Percentiles rank a stretch among this genome's conserved stretches.
Conservation (phyloP, 805 yeast genomes). For the Lipomyces oligophaga region DNA sequence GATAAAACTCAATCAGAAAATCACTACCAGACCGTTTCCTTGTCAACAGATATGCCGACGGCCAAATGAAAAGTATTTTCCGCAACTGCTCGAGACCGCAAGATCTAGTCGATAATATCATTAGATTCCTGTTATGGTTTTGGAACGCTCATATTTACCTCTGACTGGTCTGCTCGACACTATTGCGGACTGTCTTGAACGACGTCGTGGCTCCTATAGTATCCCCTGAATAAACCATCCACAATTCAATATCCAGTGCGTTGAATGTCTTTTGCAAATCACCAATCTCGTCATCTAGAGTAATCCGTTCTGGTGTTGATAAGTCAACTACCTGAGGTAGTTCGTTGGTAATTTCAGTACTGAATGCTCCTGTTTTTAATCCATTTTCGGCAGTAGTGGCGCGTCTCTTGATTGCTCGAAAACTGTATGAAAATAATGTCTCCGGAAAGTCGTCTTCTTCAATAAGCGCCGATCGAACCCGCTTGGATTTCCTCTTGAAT, state of each 20-base stretch:
- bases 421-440: too few species aligned
- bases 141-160: not conserved
- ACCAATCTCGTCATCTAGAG: too few species aligned
- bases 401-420: too few species aligned
- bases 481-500: too few species aligned
- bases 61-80: not conserved
- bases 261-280: not conserved
- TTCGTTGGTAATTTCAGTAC: too few species aligned
- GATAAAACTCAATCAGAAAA: not conserved
- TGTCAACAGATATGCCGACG: not conserved
- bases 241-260: conserved; percentile 2
- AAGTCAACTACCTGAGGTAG: too few species aligned
- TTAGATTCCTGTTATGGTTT: not conserved
- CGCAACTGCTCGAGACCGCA: conserved; percentile 1
- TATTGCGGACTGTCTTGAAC: not conserved
- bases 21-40: not conserved
- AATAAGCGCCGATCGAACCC: too few species aligned
- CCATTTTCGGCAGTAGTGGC: too few species aligned
- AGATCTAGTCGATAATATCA: not conserved
- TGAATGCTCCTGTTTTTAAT: too few species aligned
- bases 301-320: too few species aligned
- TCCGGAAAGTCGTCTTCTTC: too few species aligned
- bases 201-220: conserved; percentile 1
- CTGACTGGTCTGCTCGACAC: conserved; percentile 5
- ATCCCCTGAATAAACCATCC: conserved; percentile 6